Evolutionary conservation across 1,284 basidiomycete genomes (phyloP).

Genomic region (Cystobasidiaceae sp.): DNA sequence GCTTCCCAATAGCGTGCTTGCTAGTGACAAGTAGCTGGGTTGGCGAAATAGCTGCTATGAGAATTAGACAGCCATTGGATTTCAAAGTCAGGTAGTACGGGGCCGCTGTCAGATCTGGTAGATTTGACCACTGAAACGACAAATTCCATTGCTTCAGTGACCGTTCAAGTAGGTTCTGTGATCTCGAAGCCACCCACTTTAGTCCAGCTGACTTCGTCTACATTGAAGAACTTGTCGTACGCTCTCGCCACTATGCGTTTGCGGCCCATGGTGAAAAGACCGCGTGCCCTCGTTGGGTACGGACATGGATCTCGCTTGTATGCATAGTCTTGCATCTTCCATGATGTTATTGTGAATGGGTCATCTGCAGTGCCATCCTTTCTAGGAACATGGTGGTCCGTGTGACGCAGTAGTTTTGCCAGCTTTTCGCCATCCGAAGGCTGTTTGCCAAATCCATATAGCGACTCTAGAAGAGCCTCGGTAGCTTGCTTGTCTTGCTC

Average conservation of each 20-base stretch:
- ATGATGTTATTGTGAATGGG: slow-evolving; percentile 58
- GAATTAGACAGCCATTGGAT: slow-evolving; percentile 97
- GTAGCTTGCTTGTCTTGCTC: slow-evolving; percentile 5
- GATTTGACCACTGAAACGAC: slow-evolving; percentile 64
- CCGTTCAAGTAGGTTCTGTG: neutral
- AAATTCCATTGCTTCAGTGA: neutral
- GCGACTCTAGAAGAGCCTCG: slow-evolving; percentile 7
- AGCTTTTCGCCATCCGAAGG: slow-evolving; percentile 17
- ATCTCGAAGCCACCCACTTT: slow-evolving; percentile 57
- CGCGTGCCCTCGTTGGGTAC: slow-evolving; percentile 84
- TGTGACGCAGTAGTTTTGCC: slow-evolving; percentile 28
- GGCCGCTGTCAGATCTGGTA: slow-evolving; percentile 64
- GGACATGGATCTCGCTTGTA: slow-evolving; percentile 82
- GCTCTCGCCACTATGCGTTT: slow-evolving; percentile 76
- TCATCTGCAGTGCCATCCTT: neutral
- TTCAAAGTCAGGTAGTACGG: slow-evolving; percentile 90
- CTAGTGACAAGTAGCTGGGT: slow-evolving; percentile 77
- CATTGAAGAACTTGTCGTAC: slow-evolving; percentile 99
- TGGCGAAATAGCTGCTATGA: slow-evolving; percentile 78
- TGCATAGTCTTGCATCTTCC: slow-evolving; percentile 94
- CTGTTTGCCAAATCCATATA: slow-evolving; percentile 15
- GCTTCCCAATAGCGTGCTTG: slow-evolving; percentile 75
- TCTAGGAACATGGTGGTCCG: slow-evolving; percentile 12
- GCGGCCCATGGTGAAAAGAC: slow-evolving; percentile 64
- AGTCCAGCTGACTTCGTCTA: slow-evolving; percentile 91